phyloP scores from a whole-genome alignment of 2,329 filamentous ascomycete genomes.

The Trichoderma atroviride region DNA sequence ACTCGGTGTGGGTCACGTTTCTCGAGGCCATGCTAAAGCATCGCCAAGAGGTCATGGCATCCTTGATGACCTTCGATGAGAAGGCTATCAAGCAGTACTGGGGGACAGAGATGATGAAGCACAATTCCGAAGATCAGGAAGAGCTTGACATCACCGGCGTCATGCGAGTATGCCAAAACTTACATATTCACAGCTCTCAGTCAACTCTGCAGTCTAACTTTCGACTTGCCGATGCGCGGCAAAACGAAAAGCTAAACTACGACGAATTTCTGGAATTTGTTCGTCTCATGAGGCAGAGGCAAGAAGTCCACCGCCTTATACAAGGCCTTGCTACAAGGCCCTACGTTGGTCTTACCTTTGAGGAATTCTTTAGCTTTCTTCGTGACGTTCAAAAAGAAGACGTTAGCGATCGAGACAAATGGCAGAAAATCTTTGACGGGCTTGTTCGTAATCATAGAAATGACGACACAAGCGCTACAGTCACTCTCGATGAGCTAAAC shows the following conservation, averaged over 20 bases:
- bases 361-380: slow-evolving; percentile 78
- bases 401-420: slow-evolving; percentile 66
- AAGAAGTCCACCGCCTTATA: slow-evolving; percentile 78
- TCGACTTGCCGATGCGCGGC: slow-evolving; percentile 66
- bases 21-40: slow-evolving; percentile 83
- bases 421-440: slow-evolving; percentile 73
- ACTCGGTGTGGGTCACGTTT: slow-evolving; percentile 80
- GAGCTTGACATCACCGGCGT: slow-evolving; percentile 77
- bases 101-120: slow-evolving; percentile 78
- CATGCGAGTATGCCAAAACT: slow-evolving; percentile 79
- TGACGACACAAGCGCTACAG: slow-evolving; percentile 50
- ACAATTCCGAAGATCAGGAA: slow-evolving; percentile 62
- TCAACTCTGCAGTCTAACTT: slow-evolving; percentile 75
- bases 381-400: slow-evolving; percentile 74
- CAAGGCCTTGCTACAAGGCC: slow-evolving; percentile 60
- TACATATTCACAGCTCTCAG: slow-evolving; percentile 89
- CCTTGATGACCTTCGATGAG: slow-evolving; percentile 81
- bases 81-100: slow-evolving; percentile 83
- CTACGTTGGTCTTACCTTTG: slow-evolving; percentile 66
- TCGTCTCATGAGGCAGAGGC: slow-evolving; percentile 76
- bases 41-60: slow-evolving; percentile 87
- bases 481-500: slow-evolving; percentile 48
- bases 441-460: slow-evolving; percentile 63
- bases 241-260: slow-evolving; percentile 71
- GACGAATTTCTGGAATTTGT: slow-evolving; percentile 83